phyloP scores from a whole-genome alignment of 768 basidiomycete species.

The Astraeus odoratus region DNA sequence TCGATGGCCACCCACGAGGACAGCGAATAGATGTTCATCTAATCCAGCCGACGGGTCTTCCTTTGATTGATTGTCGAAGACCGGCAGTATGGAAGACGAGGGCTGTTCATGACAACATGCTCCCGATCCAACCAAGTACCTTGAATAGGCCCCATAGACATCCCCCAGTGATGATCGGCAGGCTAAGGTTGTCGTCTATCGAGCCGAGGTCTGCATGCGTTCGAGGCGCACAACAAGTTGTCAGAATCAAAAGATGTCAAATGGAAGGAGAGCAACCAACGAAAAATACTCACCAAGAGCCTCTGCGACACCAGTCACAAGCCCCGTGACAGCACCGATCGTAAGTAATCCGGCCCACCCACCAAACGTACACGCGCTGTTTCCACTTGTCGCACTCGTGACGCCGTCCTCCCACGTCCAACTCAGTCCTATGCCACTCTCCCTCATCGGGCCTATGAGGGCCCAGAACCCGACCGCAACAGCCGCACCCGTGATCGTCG shows the following conservation, averaged over 20 bases:
- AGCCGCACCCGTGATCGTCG: slow-evolving; percentile 59
- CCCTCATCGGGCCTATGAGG: slow-evolving; percentile 40
- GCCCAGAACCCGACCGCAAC: slow-evolving; percentile 72
- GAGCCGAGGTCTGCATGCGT: slow-evolving; percentile 62
- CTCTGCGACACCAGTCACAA: slow-evolving; percentile 83
- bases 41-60: background rate
- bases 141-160: slow-evolving; percentile 53
- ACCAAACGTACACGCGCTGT: slow-evolving; percentile 11
- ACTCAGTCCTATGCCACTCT: slow-evolving; percentile 30
- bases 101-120: slow-evolving; percentile 11
- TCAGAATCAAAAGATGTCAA: too few relatives aligned
- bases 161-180: slow-evolving; percentile 83
- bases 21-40: too few relatives aligned
- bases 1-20: too few relatives aligned
- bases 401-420: slow-evolving; percentile 58
- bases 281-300: slow-evolving; percentile 62
- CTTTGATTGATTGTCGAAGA: background rate
- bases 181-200: slow-evolving; percentile 83
- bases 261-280: background rate
- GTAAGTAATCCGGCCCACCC: slow-evolving; percentile 42
- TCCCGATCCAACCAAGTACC: slow-evolving; percentile 30
- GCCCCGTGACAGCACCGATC: slow-evolving; percentile 58
- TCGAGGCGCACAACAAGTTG: slow-evolving; percentile 3
- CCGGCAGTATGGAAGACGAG: background rate
- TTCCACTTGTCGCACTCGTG: slow-evolving; percentile 19